Evolutionary conservation across 331 rosid genomes (phyloP).

Genomic region (Malus hybrid): DNA sequence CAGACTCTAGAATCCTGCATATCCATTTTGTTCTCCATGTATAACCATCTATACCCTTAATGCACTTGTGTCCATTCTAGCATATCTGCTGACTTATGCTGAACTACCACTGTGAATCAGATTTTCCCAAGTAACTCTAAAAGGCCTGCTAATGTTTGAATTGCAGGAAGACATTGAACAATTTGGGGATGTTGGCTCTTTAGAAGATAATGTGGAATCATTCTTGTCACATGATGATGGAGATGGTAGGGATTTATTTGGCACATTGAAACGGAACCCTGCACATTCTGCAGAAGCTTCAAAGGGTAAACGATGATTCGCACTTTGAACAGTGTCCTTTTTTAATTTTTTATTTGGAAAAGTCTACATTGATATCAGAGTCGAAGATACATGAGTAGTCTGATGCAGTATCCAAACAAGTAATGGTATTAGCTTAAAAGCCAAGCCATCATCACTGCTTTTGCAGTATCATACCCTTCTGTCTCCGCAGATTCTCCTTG

Average conservation of each 20-base stretch:
- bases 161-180: constrained; percentile 86
- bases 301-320: constrained; percentile 50
- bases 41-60: not conserved
- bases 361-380: not conserved
- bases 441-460: not conserved
- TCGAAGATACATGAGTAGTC: not conserved
- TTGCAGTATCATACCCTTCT: not conserved
- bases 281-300: constrained; percentile 78
- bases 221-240: constrained; percentile 83
- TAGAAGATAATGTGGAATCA: constrained; percentile 90
- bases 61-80: not conserved
- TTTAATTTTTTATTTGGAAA: not conserved
- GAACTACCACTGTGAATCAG: not conserved
- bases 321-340: constrained; percentile 5
- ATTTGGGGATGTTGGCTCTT: constrained; percentile 87
- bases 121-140: constrained; percentile 11
- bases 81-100: not conserved
- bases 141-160: constrained; percentile 6
- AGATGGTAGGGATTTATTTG: constrained; percentile 87
- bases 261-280: constrained; percentile 61
- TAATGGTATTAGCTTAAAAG: not conserved
- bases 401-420: not conserved
- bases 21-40: not conserved
- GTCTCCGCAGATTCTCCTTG: not conserved
- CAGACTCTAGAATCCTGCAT: not conserved